Base-by-base conservation (phyloP, 2,329 filamentous ascomycete species). In the Aspergillus bombycis region DNA sequence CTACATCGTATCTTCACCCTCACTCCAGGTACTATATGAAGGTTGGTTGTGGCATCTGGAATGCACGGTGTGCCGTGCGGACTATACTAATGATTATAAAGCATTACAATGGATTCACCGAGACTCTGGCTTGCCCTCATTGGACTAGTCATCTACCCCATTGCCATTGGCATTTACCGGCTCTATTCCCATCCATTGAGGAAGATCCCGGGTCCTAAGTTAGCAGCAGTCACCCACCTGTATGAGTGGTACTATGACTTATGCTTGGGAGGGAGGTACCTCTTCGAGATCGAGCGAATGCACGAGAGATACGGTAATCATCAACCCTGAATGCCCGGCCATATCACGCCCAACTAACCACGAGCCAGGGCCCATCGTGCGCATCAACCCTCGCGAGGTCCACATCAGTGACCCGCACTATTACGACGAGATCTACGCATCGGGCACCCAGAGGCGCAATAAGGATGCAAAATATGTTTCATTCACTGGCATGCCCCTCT, bases 321-420 rank as follows among this genome's bases (percentile, higher is more conserved):
- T 16, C 34, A 36, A 36, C 16, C 0, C 14, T 1, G 0, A 16
- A 2, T 7, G 5, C 5, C 34, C 6, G 3, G 16, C 16, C 34
- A 1, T 36, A 7, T 7, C 2, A 28, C 2, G 16, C 14, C 1
- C 21, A 12, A n/a, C 26, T 19, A 19, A 32, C 45, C 2, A 16
- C 8, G 2, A 6, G 9, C 11, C 23, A 76, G 74, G 77, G 10
- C 76, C 76, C 1, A 75, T 79, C 26, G 71, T 80, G 5, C 75
- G 78, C 11, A 73, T 79, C 61, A 75, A 68, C 38, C 76, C 77
- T 1, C 65, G 70, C n/a, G 77, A 80, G 62, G 43, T 80, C 1
- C 78, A 80, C 60, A 71, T 79, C 46, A 67, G 60, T 6, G 78
- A 79, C 54, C 70, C 77, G 0, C 48, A 65, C 6, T 79, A 69